Evolutionary conservation across 1,284 basidiomycete species (phyloP).

Genomic region (Naganishia liquefaciens): DNA sequence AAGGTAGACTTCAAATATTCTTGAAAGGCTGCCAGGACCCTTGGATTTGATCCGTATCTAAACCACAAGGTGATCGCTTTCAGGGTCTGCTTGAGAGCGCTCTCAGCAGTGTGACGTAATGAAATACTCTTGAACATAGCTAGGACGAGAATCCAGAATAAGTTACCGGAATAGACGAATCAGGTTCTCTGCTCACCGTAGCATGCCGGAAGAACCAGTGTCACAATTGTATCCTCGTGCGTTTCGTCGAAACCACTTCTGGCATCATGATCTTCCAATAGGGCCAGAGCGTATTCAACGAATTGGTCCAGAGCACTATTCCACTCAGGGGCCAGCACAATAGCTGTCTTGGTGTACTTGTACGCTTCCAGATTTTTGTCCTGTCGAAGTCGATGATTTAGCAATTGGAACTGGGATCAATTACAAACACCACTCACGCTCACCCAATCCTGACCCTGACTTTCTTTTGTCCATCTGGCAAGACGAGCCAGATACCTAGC

Average conservation of each 20-base stretch:
- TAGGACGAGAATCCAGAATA: constrained; percentile 3
- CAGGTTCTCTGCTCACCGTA: constrained; percentile 35
- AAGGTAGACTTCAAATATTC: constrained; percentile 41
- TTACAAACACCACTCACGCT: constrained; percentile 35
- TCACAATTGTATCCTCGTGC: constrained; percentile 16
- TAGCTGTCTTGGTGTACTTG: constrained; percentile 40
- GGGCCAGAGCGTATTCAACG: constrained; percentile 42
- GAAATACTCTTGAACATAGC: constrained; percentile 45
- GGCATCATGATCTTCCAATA: constrained; percentile 41
- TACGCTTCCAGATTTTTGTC: constrained; percentile 42
- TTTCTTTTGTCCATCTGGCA: constrained; percentile 43
- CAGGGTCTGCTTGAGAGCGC: constrained; percentile 71
- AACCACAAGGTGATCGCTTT: constrained; percentile 95
- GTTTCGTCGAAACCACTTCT: constrained; percentile 28
- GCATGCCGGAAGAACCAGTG: constrained; percentile 43
- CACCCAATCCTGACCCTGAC: constrained; percentile 42
- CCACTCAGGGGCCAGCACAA: constrained; percentile 45
- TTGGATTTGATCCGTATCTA: constrained; percentile 70
- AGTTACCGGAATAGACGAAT: neutral
- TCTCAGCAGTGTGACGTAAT: constrained; percentile 42
- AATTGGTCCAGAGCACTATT: constrained; percentile 40
- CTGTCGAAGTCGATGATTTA: constrained; percentile 30
- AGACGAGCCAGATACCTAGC: constrained; percentile 43
- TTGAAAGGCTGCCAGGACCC: constrained; percentile 58
- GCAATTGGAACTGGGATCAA: neutral